Evolutionary conservation across 2,329 filamentous ascomycete genomes (phyloP).

Genomic region (Ceratocystis smalleyi): DNA sequence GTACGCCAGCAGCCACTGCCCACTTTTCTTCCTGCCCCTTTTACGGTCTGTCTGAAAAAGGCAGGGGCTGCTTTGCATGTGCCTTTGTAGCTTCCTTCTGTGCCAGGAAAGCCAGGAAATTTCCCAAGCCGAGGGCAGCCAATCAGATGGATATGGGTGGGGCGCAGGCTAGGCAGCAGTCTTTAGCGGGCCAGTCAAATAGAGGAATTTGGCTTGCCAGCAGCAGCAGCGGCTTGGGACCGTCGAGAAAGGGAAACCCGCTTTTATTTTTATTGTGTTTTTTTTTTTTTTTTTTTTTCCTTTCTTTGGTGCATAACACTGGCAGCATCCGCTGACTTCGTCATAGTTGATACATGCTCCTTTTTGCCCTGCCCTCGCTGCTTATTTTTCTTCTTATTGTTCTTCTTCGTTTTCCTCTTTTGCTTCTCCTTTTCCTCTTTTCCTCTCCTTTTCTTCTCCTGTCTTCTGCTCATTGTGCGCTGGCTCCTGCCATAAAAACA

Average conservation of each 20-base stretch:
- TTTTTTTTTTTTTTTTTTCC: slow-evolving; percentile 1
- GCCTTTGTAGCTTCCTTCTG: background rate
- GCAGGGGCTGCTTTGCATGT: too few relatives aligned
- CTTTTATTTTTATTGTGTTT: background rate
- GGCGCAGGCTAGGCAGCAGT: slow-evolving; percentile 11
- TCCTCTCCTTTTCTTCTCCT: slow-evolving; percentile 4
- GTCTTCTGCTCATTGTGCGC: background rate
- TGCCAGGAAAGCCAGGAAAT: background rate
- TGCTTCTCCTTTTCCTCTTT: slow-evolving; percentile 8
- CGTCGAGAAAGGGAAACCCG: background rate
- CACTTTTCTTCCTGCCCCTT: background rate
- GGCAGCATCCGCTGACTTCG: too few relatives aligned
- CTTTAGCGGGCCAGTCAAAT: slow-evolving; percentile 11
- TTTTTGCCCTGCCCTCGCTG: background rate
- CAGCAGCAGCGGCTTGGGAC: background rate
- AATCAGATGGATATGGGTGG: slow-evolving; percentile 4
- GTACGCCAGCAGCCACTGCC: background rate
- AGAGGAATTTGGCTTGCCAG: background rate
- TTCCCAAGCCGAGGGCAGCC: background rate
- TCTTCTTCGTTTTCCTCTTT: background rate
- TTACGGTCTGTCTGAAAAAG: background rate
- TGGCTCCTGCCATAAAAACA: background rate
- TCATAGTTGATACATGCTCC: background rate
- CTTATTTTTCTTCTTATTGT: slow-evolving; percentile 2
- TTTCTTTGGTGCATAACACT: background rate